Percentiles rank a stretch among this genome's conserved stretches.
Evolutionary conservation across 257 asterid species (phyloP).

Genomic region (Haberlea rhodopensis): DNA sequence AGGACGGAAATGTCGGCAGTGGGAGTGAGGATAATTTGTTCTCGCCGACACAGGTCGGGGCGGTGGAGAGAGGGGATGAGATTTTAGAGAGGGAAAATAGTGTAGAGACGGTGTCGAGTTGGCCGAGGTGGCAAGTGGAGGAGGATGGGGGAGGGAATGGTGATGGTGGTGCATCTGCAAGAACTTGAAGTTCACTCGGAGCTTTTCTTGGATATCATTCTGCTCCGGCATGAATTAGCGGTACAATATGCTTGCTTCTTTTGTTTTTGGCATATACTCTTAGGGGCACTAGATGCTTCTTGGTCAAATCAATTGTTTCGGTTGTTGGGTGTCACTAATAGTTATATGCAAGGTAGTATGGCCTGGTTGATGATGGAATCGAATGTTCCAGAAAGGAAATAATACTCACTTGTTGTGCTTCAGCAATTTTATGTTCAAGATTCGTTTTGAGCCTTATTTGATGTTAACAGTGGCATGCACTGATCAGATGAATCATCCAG

Average conservation of each 20-base stretch:
- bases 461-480: constrained; percentile 9
- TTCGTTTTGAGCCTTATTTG: background rate
- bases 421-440: background rate
- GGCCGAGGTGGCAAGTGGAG: constrained; percentile 62
- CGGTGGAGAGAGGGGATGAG: constrained; percentile 60
- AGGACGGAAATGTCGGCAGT: constrained; percentile 35
- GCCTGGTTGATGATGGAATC: background rate
- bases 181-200: constrained; percentile 30
- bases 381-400: background rate
- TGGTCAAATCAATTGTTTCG: constrained; percentile 8
- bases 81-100: constrained; percentile 60
- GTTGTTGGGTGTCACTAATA: constrained; percentile 11
- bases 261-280: background rate
- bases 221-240: constrained; percentile 30
- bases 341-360: background rate
- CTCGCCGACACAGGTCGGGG: constrained; percentile 67
- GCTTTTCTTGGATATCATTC: constrained; percentile 15
- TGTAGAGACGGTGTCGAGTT: constrained; percentile 70
- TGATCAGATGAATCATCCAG: constrained; percentile 10
- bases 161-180: constrained; percentile 39
- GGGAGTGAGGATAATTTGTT: constrained; percentile 53
- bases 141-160: constrained; percentile 53
- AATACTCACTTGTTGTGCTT: constrained; percentile 1
- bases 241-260: constrained; percentile 27
- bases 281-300: constrained; percentile 2